Conservation (phyloP, 768 basidiomycete species). For the Xerocomellus intermedius region DNA sequence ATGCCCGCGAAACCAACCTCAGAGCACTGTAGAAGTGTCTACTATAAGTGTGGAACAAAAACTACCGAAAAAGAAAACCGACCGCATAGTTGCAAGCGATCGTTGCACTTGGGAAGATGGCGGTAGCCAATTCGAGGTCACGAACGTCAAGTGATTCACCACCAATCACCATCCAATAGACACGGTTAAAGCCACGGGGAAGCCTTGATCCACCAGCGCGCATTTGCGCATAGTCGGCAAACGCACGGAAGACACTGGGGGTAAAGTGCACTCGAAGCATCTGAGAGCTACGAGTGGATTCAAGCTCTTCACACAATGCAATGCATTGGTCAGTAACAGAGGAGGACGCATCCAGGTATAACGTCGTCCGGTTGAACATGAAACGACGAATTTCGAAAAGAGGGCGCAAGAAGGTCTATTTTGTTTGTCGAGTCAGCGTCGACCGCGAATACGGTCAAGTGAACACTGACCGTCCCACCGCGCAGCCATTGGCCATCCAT, state of each 20-base stretch:
- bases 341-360: slow-evolving; percentile 9
- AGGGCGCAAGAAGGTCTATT: slow-evolving; percentile 14
- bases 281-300: slow-evolving; percentile 12
- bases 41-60: too few relatives aligned
- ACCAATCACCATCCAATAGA: slow-evolving; percentile 18
- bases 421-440: neutral
- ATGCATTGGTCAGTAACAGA: slow-evolving; percentile 11
- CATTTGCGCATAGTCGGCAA: slow-evolving; percentile 12
- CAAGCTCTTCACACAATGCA: slow-evolving; percentile 11
- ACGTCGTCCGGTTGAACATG: slow-evolving; percentile 17
- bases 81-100: slow-evolving; percentile 17
- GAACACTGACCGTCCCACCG: slow-evolving; percentile 11
- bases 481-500: slow-evolving; percentile 20
- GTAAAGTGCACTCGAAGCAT: slow-evolving; percentile 15
- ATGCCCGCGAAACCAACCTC: slow-evolving; percentile 17
- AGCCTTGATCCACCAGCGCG: slow-evolving; percentile 9
- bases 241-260: slow-evolving; percentile 16
- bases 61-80: neutral
- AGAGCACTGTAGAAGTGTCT: too few relatives aligned
- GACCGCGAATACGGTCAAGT: too few relatives aligned
- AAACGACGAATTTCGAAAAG: slow-evolving; percentile 19
- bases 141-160: slow-evolving; percentile 9
- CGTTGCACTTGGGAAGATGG: slow-evolving; percentile 12
- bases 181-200: slow-evolving; percentile 16
- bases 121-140: slow-evolving; percentile 12